Conservation (phyloP, 2,329 filamentous ascomycete genomes). For the Shiraia sp. region DNA sequence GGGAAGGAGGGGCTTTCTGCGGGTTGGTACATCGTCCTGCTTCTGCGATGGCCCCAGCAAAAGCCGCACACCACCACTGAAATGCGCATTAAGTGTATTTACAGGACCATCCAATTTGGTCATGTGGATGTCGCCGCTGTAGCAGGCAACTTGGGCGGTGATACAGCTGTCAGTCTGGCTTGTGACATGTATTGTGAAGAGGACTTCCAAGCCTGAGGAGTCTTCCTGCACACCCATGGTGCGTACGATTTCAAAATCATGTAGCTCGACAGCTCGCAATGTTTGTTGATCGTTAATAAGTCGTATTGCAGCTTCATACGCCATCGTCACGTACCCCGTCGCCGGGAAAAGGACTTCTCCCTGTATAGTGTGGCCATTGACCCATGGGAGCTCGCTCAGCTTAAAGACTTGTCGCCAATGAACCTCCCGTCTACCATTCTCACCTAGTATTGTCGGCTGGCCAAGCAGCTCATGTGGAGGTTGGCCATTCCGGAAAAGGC, state of each 20-base stretch:
- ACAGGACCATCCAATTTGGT: slow-evolving; percentile 6
- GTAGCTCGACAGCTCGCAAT: slow-evolving; percentile 12
- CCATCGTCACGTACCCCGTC: slow-evolving; percentile 49
- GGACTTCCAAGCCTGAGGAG: too few species aligned
- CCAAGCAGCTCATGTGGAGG: slow-evolving; percentile 11
- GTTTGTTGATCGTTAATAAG: slow-evolving; percentile 1
- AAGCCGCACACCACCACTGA: slow-evolving; percentile 3
- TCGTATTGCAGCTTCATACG: slow-evolving; percentile 10
- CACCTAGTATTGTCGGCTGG: slow-evolving; percentile 42
- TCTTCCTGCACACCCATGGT: too few species aligned
- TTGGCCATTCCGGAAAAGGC: slow-evolving; percentile 10
- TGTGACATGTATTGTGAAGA: too few species aligned
- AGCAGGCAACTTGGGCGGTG: slow-evolving; percentile 9
- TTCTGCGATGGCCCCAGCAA: too few species aligned
- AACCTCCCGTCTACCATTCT: slow-evolving; percentile 8
- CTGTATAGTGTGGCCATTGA: slow-evolving; percentile 12
- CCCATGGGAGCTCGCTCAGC: slow-evolving; percentile 13
- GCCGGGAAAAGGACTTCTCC: slow-evolving; percentile 48
- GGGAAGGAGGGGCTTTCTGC: too few species aligned
- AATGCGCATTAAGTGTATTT: slow-evolving; percentile 5
- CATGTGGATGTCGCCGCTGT: slow-evolving; percentile 7
- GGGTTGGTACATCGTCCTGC: too few species aligned
- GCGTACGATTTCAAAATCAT: slow-evolving; percentile 15
- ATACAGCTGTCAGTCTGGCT: slow-evolving; percentile 6
- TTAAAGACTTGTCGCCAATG: slow-evolving; percentile 10